Percentiles rank a stretch among this genome's conserved stretches.
Evolutionary conservation across 176 grass and related monocot genomes (phyloP).

Genomic region (Oryza glumipatula): DNA sequence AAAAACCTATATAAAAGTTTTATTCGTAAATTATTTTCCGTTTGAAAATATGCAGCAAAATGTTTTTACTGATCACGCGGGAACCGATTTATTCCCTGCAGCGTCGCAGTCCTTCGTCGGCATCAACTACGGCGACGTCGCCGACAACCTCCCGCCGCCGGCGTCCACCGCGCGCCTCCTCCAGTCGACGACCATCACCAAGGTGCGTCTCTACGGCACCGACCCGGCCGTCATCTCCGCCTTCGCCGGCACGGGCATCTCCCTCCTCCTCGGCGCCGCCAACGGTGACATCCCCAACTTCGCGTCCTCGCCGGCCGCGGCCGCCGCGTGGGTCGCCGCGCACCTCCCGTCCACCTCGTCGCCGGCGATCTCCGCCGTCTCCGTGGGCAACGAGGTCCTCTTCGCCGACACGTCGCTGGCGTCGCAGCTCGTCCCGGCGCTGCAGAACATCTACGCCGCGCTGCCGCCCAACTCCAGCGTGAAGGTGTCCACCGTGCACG

Average conservation of each 20-base stretch:
- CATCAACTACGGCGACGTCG: constrained; percentile 90
- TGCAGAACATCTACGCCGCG: constrained; percentile 71
- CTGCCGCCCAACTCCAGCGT: constrained; percentile 54
- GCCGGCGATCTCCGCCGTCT: constrained; percentile 56
- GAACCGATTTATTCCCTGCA: constrained; percentile 7
- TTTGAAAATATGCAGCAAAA: not conserved
- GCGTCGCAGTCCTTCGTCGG: constrained; percentile 84
- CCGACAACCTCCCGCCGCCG: constrained; percentile 88
- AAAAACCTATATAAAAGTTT: too few relatives aligned
- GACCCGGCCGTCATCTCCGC: constrained; percentile 68
- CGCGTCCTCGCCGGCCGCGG: constrained; percentile 60
- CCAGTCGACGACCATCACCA: constrained; percentile 75
- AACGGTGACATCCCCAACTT: constrained; percentile 81
- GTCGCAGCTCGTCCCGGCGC: constrained; percentile 69
- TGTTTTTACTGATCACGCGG: not conserved
- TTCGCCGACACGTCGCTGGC: constrained; percentile 54
- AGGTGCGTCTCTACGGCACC: constrained; percentile 85
- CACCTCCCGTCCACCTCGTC: constrained; percentile 60
- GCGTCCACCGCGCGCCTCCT: constrained; percentile 62
- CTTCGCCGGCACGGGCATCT: constrained; percentile 72
- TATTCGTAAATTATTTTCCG: too few relatives aligned
- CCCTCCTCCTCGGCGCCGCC: constrained; percentile 79
- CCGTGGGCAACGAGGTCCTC: constrained; percentile 90
- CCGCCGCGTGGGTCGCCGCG: constrained; percentile 67
- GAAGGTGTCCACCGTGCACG: constrained; percentile 77